Percentiles rank a stretch among this genome's conserved stretches.
Conservation (phyloP, 352 stramenopile genomes). For the Globisporangium cederbergense region DNA sequence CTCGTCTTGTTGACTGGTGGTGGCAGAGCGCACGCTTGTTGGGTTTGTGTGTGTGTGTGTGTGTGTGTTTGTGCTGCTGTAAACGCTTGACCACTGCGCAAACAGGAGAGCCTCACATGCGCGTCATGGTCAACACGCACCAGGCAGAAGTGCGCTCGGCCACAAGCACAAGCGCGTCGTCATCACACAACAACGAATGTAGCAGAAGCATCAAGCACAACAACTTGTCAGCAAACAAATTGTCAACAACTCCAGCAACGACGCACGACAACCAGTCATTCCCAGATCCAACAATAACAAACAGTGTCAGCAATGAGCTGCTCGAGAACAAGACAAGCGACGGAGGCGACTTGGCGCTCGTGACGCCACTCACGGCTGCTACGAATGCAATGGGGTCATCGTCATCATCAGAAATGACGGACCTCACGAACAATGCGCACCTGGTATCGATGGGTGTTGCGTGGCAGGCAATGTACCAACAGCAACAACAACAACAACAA, state of each 20-base stretch:
- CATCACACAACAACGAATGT: background rate
- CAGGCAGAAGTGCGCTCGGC: background rate
- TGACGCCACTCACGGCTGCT: background rate
- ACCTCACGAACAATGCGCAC: background rate
- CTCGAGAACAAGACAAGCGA: too few relatives aligned
- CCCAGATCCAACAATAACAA: background rate
- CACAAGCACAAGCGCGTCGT: background rate
- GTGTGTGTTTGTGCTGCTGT: too few relatives aligned
- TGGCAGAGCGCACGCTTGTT: too few relatives aligned
- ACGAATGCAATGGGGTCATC: background rate
- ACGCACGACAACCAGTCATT: background rate
- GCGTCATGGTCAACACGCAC: background rate
- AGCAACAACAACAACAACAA: background rate
- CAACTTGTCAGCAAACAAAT: background rate
- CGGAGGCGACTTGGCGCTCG: too few relatives aligned
- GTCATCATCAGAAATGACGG: background rate
- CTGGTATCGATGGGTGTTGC: background rate
- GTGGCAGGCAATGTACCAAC: constrained; percentile 1
- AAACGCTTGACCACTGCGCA: background rate
- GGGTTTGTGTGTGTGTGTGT: too few relatives aligned
- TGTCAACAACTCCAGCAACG: background rate
- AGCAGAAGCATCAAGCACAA: background rate
- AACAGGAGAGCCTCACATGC: background rate
- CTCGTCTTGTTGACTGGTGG: background rate
- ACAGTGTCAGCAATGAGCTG: background rate